Conservation (phyloP, 257 asterid species). For the Coffea canephora region DNA sequence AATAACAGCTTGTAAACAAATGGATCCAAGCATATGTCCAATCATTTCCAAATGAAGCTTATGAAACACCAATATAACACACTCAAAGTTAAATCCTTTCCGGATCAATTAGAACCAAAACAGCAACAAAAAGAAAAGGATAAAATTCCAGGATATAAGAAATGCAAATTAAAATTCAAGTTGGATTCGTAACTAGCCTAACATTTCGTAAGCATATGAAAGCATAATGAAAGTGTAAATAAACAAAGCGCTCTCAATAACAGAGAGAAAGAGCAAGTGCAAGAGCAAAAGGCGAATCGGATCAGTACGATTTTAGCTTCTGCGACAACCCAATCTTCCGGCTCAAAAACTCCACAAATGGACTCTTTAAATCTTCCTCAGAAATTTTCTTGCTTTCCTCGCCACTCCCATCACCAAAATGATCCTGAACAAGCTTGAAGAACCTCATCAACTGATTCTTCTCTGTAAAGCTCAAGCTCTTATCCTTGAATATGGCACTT, state of each 20-base stretch:
- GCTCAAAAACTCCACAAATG: constrained; percentile 67
- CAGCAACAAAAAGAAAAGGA: background rate
- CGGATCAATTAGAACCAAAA: background rate
- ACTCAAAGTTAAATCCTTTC: background rate
- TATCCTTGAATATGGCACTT: constrained; percentile 74
- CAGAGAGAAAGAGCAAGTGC: constrained; percentile 21
- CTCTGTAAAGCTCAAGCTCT: constrained; percentile 55
- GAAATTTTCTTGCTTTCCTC: constrained; percentile 41
- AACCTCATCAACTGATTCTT: constrained; percentile 85
- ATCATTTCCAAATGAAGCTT: background rate
- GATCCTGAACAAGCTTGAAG: constrained; percentile 79
- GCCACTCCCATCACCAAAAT: constrained; percentile 37
- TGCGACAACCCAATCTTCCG: constrained; percentile 55
- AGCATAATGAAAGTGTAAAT: constrained; percentile 1
- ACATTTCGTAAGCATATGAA: background rate
- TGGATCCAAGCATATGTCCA: background rate
- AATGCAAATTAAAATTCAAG: background rate
- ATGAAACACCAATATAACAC: background rate
- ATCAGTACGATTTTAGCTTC: constrained; percentile 79
- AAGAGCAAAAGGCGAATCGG: constrained; percentile 25
- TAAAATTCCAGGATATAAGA: background rate
- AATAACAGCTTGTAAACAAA: background rate
- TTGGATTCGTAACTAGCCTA: background rate
- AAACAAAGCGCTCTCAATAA: constrained; percentile 28
- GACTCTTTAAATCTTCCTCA: constrained; percentile 72